phyloP scores from a whole-genome alignment of 2,329 filamentous ascomycete species.

The Botryotinia narcissicola region DNA sequence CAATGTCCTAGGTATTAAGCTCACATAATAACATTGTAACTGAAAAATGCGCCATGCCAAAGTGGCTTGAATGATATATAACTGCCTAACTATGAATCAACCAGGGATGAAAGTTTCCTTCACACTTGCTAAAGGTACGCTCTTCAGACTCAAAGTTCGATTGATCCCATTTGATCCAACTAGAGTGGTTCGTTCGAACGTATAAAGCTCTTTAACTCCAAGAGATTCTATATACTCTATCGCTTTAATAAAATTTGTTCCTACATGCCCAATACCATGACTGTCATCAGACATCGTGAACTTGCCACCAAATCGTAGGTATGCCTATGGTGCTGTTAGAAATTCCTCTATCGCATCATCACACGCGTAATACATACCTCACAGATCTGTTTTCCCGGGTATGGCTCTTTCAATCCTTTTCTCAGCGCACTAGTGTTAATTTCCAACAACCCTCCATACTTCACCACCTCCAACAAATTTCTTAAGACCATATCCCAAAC shows the following conservation, averaged over 20 bases:
- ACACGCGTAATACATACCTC: constrained; percentile 41
- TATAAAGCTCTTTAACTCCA: constrained; percentile 59
- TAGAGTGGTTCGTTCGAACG: constrained; percentile 24
- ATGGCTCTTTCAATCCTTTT: constrained; percentile 88
- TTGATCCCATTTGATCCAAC: not conserved
- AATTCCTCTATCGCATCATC: not conserved
- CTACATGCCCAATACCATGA: constrained; percentile 82
- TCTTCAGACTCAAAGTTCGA: constrained; percentile 18
- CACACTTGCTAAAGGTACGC: constrained; percentile 26
- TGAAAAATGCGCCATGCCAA: not conserved
- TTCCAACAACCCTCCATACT: constrained; percentile 81
- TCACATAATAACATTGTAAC: not conserved
- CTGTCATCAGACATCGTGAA: constrained; percentile 96
- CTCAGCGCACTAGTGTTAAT: constrained; percentile 83
- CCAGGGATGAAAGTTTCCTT: constrained; percentile 29
- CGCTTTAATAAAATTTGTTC: constrained; percentile 74
- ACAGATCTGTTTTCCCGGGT: constrained; percentile 77
- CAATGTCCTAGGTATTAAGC: fast-evolving
- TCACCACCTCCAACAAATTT: constrained; percentile 69
- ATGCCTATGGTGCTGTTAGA: constrained; percentile 45
- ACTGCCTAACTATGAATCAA: not conserved
- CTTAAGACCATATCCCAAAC: constrained; percentile 74
- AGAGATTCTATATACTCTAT: constrained; percentile 67
- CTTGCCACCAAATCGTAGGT: constrained; percentile 67
- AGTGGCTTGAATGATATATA: not conserved